Base-by-base conservation (phyloP, 2,329 filamentous ascomycete genomes). In the Aspergillus pseudoglaucus region DNA sequence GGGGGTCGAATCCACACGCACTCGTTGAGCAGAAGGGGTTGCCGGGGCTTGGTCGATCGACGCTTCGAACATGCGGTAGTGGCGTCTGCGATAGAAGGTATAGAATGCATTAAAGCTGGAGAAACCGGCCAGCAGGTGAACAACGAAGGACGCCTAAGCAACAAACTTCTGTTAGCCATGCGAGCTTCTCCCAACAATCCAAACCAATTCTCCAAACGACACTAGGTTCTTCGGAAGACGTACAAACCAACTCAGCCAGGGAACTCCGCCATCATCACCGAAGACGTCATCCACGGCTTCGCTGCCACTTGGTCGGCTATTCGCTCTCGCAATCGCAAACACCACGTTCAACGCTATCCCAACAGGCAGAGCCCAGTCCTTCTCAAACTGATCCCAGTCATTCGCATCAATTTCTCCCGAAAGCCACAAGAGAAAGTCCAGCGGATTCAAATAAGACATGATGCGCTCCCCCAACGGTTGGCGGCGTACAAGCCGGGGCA, bases 391-490 rank as follows among this genome's bases (percentile, higher is more conserved):
- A 58, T 96, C 88, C 83, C 90, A 94, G 59, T 95, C 88, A 62
- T 86, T 84, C 23, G 89, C 89, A 65, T 96, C 90, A 51, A 98
- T 79, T 70, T 95, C 88, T 66, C 97, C 91, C 0, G 88, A 94
- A 2, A 95, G 70, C 87, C 89, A 95, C 15, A 98, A 81, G 46
- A 93, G 73, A 62, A 91, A 87, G 70, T 98, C 93, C 73, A 87
- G 85, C 3, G 88, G 89, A 63, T 97, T 91, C 50, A 96, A 74
- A 67, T 83, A 83, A 48, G 87, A 78, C 64, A 83, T 82, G 66
- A 97, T 79, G 66, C 91, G 88, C 77, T 97, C 86, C 25, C 73
- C 65, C 57, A 95, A 79, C 65, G 93, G 85, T 65, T 82, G 82
- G 60, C 83, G 84, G 65, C 93, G 89, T 58, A 98, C 83, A 53